Evolutionary conservation across 2,329 filamentous ascomycete genomes (phyloP).

Genomic region (Beauveria rudraprayagi): DNA sequence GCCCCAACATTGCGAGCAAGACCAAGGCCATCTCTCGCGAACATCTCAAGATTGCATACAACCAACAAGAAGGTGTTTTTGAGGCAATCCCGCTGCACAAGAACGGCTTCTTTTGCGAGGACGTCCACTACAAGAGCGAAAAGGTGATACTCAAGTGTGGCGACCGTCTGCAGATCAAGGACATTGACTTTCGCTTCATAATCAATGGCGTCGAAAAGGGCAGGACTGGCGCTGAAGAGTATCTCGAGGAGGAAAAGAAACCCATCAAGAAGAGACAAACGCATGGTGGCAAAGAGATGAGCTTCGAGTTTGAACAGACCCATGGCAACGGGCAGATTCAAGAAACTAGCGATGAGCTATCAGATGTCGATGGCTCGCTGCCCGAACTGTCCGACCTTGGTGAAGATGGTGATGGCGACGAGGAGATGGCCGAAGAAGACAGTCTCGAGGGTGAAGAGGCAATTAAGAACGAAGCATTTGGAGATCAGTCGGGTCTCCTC

Average conservation of each 20-base stretch:
- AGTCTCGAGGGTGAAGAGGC: constrained; percentile 20
- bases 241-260: constrained; percentile 23
- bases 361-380: constrained; percentile 34
- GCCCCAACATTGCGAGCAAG: constrained; percentile 49
- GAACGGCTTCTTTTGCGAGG: constrained; percentile 64
- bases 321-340: constrained; percentile 48
- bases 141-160: constrained; percentile 54
- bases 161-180: constrained; percentile 63
- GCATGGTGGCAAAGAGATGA: constrained; percentile 61
- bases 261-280: constrained; percentile 39
- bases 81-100: constrained; percentile 53
- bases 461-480: constrained; percentile 22
- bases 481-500: constrained; percentile 26
- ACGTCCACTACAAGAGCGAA: constrained; percentile 46
- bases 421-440: constrained; percentile 21
- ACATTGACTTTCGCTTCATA: constrained; percentile 59
- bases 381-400: constrained; percentile 33
- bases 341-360: constrained; percentile 48
- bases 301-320: constrained; percentile 61
- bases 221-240: constrained; percentile 49
- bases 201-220: constrained; percentile 56
- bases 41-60: constrained; percentile 66
- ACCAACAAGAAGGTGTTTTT: constrained; percentile 53
- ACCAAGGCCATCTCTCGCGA: constrained; percentile 68
- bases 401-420: constrained; percentile 28